Base-by-base conservation (phyloP, 2,329 filamentous ascomycete species). In the Trichocomaceae sp. region DNA sequence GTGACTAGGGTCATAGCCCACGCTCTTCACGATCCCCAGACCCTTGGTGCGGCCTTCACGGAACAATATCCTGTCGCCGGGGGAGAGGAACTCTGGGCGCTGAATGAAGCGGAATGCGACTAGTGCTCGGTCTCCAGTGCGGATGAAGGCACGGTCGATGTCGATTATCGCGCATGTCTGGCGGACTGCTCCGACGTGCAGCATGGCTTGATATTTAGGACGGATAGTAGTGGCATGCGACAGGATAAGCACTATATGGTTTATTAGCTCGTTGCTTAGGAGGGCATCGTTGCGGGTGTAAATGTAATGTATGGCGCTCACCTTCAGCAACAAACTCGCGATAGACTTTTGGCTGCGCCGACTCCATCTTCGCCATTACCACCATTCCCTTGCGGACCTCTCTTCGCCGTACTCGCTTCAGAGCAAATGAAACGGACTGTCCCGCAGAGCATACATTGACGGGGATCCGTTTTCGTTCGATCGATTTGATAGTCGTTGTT, bases 311-410 rank as follows among this genome's bases (percentile, higher is more conserved):
- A 4, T 26, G 23, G 26, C 23, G 12, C 71, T 61, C 73, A 85
- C 84, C 84, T 72, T 92, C 88, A 12, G 88, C 88, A 42, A 91
- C 77, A 65, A 92, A 92, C 67, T 90, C 87, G 33, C 81, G 77
- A 66, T 85, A 82, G 10, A 90, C 88, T 61, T 85, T 93, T 0
- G 86, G 82, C 59, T 87, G 79, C 37, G 50, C 54, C 52, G 83
- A 84, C 50, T 95, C 88, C 12, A 85, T 73, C 68, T 91, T 95
- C 45, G 90, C 88, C 29, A 99, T 77, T 4, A 97, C 90, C 1
- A 99, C 93, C 91, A 97, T 97, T 29, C 93, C 93, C 76, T 99
- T 99, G 12, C 93, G 82, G 0, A 99, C 92, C 61, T 97, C 92
- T 70, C 92, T 95, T 42, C 92, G 79, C 48, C 90, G 84, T 2